Conservation (phyloP, 2,329 filamentous ascomycete species). For the Dothideomycetidae sp. region DNA sequence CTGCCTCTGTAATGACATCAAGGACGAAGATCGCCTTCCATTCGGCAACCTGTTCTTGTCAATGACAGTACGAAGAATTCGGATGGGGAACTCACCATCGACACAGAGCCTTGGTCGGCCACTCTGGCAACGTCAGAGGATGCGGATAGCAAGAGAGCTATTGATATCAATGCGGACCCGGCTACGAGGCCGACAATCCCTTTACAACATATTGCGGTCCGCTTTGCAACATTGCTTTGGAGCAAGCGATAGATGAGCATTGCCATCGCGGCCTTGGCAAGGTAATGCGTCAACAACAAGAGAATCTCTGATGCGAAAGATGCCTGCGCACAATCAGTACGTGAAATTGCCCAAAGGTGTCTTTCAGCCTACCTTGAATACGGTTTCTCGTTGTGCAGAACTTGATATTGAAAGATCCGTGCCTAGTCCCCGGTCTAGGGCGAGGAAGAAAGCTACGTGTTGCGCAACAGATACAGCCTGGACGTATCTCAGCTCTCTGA, state of each 20-base stretch:
- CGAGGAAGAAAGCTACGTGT: slow-evolving; percentile 2
- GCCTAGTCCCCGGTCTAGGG: slow-evolving; percentile 4
- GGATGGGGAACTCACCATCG: background rate
- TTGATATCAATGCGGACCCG: slow-evolving; percentile 2
- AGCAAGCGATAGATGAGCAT: slow-evolving; percentile 10
- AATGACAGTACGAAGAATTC: background rate
- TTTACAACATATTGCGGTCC: slow-evolving; percentile 4
- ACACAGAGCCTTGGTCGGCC: background rate
- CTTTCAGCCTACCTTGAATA: background rate
- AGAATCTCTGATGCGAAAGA: slow-evolving; percentile 2
- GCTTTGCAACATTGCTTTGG: slow-evolving; percentile 8
- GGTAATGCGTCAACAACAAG: slow-evolving; percentile 7
- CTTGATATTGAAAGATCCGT: background rate
- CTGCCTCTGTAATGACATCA: slow-evolving; percentile 9
- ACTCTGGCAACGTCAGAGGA: slow-evolving; percentile 5
- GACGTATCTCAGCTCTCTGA: too few species aligned
- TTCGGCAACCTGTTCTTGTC: background rate
- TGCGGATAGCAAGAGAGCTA: slow-evolving; percentile 1
- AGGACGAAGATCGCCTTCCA: slow-evolving; percentile 9
- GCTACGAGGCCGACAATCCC: background rate
- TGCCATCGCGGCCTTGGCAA: slow-evolving; percentile 10
- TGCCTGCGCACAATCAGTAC: background rate
- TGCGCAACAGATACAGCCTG: background rate
- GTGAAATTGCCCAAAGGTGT: background rate
- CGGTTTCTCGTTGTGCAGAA: slow-evolving; percentile 1